Evolutionary conservation across 257 asterid species (phyloP).

Genomic region (Anisodus acutangulus): DNA sequence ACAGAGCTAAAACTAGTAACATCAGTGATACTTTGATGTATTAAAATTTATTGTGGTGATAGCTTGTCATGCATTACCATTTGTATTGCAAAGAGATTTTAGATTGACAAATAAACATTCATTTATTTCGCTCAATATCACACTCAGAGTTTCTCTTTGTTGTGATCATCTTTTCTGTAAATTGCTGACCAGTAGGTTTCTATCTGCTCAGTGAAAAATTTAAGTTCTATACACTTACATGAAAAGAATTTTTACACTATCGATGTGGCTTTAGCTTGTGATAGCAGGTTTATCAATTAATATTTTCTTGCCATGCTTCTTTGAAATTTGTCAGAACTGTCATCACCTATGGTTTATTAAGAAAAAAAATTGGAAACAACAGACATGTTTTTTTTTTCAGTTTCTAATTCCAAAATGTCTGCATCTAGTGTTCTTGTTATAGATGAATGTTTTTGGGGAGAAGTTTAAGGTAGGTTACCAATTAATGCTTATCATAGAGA

Average conservation of each 20-base stretch:
- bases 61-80: background rate
- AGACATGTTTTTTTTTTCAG: too few species aligned
- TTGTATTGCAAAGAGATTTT: background rate
- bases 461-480: too few species aligned
- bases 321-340: too few species aligned
- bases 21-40: background rate
- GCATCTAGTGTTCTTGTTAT: too few species aligned
- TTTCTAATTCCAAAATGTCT: too few species aligned
- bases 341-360: too few species aligned
- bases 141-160: background rate
- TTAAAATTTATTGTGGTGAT: background rate
- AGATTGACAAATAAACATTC: background rate
- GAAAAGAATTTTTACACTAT: background rate
- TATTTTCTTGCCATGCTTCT: too few species aligned
- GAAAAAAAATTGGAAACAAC: too few species aligned
- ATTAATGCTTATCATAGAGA: background rate
- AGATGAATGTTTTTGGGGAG: too few species aligned
- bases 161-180: background rate
- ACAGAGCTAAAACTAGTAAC: background rate
- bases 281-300: background rate
- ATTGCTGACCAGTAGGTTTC: background rate
- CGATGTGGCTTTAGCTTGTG: background rate
- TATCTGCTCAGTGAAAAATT: background rate
- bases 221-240: too few species aligned
- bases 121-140: background rate